Percentiles rank a stretch among this genome's conserved stretches.
Conservation (phyloP, 257 asterid genomes). For the Linderniella brevidens region DNA sequence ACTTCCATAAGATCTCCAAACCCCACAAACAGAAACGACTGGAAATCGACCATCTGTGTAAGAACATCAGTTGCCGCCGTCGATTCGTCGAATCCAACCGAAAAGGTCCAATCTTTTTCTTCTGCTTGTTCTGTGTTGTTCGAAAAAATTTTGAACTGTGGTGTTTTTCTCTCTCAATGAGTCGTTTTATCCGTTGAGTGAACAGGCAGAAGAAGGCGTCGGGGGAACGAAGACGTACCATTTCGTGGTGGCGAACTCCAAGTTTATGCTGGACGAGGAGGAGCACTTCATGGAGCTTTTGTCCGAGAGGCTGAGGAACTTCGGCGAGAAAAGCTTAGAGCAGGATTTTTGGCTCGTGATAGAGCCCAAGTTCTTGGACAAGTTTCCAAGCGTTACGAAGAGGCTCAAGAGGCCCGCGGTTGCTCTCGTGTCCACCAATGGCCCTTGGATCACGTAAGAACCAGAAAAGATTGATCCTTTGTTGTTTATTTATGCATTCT, state of each 20-base stretch:
- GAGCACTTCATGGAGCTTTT: slow-evolving; percentile 89
- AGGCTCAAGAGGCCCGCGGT: slow-evolving; percentile 88
- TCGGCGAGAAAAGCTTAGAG: slow-evolving; percentile 44
- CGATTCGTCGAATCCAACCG: slow-evolving; percentile 50
- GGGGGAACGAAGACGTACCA: slow-evolving; percentile 42
- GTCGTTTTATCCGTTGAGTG: neutral
- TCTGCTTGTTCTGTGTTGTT: slow-evolving; percentile 1
- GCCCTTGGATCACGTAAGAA: slow-evolving; percentile 80
- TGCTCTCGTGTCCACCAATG: slow-evolving; percentile 89
- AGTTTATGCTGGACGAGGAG: slow-evolving; percentile 96
- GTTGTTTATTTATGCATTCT: too few relatives aligned
- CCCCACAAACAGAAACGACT: slow-evolving; percentile 13
- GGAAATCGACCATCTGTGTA: slow-evolving; percentile 22
- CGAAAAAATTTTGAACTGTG: neutral
- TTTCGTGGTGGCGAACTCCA: slow-evolving; percentile 84
- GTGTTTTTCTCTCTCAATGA: neutral
- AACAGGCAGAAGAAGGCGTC: slow-evolving; percentile 29
- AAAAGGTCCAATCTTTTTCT: slow-evolving; percentile 27
- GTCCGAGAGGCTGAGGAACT: slow-evolving; percentile 54
- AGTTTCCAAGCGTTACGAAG: slow-evolving; percentile 59
- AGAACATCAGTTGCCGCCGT: slow-evolving; percentile 61
- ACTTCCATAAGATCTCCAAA: slow-evolving; percentile 24
- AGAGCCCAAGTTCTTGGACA: slow-evolving; percentile 89
- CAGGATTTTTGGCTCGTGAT: slow-evolving; percentile 95
- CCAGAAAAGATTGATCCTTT: neutral